A percentile compares a stretch with the other conserved stretches of the same genome.
Evolutionary conservation across 805 yeast species (phyloP).

Genomic region (Nakazawaea wyomingensis): DNA sequence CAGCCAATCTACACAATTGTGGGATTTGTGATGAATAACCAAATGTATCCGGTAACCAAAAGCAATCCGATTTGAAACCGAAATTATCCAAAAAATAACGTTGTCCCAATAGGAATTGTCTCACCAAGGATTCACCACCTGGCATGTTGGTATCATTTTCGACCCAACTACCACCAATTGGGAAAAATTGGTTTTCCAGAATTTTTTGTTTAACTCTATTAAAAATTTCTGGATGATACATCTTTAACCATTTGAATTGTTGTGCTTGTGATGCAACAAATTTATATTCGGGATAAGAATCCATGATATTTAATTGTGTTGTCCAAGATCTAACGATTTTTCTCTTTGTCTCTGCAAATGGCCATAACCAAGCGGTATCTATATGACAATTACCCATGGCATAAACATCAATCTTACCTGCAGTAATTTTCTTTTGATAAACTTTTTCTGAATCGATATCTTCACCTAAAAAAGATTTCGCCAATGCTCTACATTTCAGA

Average conservation of each 20-base stretch:
- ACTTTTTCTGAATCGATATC: conserved; percentile 64
- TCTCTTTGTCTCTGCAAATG: conserved; percentile 93
- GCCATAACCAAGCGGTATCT: conserved; percentile 99
- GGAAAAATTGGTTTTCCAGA: conserved; percentile 69
- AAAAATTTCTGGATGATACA: conserved; percentile 82
- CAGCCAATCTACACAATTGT: conserved; percentile 84
- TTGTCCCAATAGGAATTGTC: conserved; percentile 91
- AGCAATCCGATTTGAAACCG: conserved; percentile 67
- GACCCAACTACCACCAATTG: conserved; percentile 97
- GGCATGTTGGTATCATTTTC: conserved; percentile 96
- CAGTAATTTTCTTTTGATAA: conserved; percentile 36
- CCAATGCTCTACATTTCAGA: conserved; percentile 58
- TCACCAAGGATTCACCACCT: conserved; percentile 81
- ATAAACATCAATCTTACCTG: conserved; percentile 51
- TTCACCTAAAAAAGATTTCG: conserved; percentile 58
- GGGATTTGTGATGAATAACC: conserved; percentile 96
- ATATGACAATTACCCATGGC: conserved; percentile 95
- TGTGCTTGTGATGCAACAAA: conserved; percentile 96
- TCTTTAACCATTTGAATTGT: conserved; percentile 86
- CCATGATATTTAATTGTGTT: conserved; percentile 79
- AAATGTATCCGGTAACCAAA: conserved; percentile 97
- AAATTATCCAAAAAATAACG: conserved; percentile 75
- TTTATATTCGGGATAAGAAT: conserved; percentile 84
- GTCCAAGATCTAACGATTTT: conserved; percentile 95
- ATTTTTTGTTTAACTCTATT: conserved; percentile 59